Base-by-base conservation (phyloP, 2,329 filamentous ascomycete genomes). In the Monosporascus sp. region DNA sequence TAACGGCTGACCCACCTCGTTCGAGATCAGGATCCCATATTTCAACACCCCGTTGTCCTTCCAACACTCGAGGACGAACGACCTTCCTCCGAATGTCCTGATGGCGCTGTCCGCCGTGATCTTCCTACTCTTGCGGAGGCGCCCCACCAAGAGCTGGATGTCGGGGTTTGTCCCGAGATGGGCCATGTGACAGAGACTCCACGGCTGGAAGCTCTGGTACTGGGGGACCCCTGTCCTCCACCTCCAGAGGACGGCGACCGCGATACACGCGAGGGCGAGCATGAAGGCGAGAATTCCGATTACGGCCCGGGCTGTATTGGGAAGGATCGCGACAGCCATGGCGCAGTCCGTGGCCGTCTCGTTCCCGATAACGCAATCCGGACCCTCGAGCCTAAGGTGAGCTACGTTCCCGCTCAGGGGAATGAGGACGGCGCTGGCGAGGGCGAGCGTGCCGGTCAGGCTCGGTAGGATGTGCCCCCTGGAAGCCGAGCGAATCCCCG, bases 171-270 rank as follows among this genome's bases (percentile, higher is more conserved):
- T 60, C 1, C 65, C 63, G 2, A 77, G 63, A 1, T 66, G 63
- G 0, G 68, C 68, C 51, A 74, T 70, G 0, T 68, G 64, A 1
- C 65, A 64, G 5, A 75, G 59, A 52, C 62, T 73, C 74, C 74
- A 77, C 2, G 74, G 74, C 44, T 73, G 11, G 5, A 75, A 58
- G 53, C 62, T 73, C 74, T 73, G 76, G 2, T 74, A 74, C 44
- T 73, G 11, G 14, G 7, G 14, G 6, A 46, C 43, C 7, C 43
- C 43, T 3, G 43, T 46, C n/a, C 6, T 46, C 43, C 43, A 46
- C 22, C 24, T 14, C 22, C 43, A 9, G 22, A 46, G 43, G 5
- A 46, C 43, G 14, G n/a, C 22, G n/a, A 16, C 24, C n/a, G 14
- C 17, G 3, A 27, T 19, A 16, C 43, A 46, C 9, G 6, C 1